Evolutionary conservation across 345 rosid species (phyloP), one percentile per base, ranked within the genome.

Genomic region (Lepidium sativum): DNA sequence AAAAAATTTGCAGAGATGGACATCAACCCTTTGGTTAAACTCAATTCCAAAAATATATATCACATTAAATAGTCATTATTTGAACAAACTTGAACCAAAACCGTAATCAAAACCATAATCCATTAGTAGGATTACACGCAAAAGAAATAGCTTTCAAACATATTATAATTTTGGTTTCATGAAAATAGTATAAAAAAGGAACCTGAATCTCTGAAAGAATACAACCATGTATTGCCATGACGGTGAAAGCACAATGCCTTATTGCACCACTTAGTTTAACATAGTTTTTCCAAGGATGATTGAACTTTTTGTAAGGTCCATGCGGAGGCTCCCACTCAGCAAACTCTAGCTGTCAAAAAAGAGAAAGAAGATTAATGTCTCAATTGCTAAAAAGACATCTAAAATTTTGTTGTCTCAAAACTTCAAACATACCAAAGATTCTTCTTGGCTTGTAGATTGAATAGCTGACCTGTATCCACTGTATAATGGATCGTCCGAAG

Each of bases 261-360:
- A 91, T 16, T 54, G 97, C 80, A 50, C 97, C 96, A 23, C 97
- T 81, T 18, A 88, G 67, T 78, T 86, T 80, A 51, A 82, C 84
- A 67, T 86, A 91, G 63, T 77, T 79, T 65, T 52, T 78, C 97
- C 97, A 91, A 0, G 96, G 97, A 52, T 91, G 87, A 12, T 71
- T 79, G 53, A 86, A 84, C 5, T 82, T 68, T 68, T 53, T 81
- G 54, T 87, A 91, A 20, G 83, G 86, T 45, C 97, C 97, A 60
- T 91, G 97, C 34, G 96, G 97, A 29, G 97, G 97, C 60, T 91
- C 97, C 92, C 96, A 91, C 43, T 67, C 43, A 6, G 97, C 96
- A 63, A 87, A 91, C 1, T 69, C 86, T 17, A 85, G 51, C 97
- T 89, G 75, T 74, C 32, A 16, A 51, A 25, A 50, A 53, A 63